These are phyloP conservation scores for Xylaria cubensis DNA, from an alignment of 495 filamentous ascomycete species.

Conservation along the genomic window DNA sequence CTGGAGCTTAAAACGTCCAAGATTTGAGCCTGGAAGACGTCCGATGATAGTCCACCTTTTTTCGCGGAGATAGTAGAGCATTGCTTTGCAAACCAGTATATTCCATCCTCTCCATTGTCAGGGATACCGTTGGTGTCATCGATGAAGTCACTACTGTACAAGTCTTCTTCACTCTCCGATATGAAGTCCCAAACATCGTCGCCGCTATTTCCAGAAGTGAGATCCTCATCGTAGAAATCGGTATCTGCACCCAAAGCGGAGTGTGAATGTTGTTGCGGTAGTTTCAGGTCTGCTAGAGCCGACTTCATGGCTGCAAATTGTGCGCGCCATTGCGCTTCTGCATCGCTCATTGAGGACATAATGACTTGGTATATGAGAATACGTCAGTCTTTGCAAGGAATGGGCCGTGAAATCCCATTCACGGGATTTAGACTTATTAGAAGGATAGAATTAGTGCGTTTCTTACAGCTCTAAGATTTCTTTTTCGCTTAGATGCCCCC, in stretches of 20 bases:
- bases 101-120: conserved; percentile 36
- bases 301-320: conserved; percentile 56
- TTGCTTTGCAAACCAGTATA: conserved; percentile 68
- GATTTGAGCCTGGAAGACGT: conserved; percentile 73
- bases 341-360: conserved; percentile 43
- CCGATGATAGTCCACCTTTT: conserved; percentile 66
- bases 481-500: neutral
- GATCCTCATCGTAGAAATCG: conserved; percentile 65
- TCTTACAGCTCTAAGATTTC: neutral
- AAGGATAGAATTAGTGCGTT: neutral
- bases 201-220: conserved; percentile 64
- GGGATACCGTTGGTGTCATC: conserved; percentile 41
- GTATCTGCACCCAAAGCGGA: conserved; percentile 40
- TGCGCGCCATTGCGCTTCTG: conserved; percentile 50
- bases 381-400: neutral
- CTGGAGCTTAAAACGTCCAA: conserved; percentile 70
- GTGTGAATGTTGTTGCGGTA: conserved; percentile 33
- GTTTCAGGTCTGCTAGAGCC: conserved; percentile 48
- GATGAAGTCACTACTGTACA: conserved; percentile 53
- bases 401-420: neutral
- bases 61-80: conserved; percentile 66
- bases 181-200: conserved; percentile 93
- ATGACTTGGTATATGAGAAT: conserved; percentile 8
- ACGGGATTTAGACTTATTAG: neutral
- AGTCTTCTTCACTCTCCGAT: conserved; percentile 69